Evolutionary conservation across 176 grass and related monocot genomes (phyloP).

Genomic region (Elaeis guineensis): DNA sequence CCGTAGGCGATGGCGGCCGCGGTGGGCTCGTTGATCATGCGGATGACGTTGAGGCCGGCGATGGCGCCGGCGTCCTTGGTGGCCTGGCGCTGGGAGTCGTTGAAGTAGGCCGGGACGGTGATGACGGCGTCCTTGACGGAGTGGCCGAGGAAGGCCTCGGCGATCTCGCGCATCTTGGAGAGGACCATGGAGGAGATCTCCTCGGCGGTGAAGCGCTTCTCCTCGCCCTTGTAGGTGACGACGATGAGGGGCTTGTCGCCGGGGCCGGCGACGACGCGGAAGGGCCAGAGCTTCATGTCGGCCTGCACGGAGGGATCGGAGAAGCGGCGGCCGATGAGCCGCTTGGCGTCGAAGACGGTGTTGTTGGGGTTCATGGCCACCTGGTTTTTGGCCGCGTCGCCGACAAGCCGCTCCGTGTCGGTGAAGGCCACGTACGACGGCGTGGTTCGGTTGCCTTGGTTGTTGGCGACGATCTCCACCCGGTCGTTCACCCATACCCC

Average conservation of each 20-base stretch:
- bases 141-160: constrained; percentile 24
- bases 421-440: constrained; percentile 20
- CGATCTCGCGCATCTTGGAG: constrained; percentile 22
- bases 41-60: constrained; percentile 14
- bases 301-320: constrained; percentile 14
- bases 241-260: constrained; percentile 16
- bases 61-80: constrained; percentile 21
- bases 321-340: constrained; percentile 13
- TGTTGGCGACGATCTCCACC: constrained; percentile 21
- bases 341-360: constrained; percentile 21
- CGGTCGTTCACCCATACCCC: constrained; percentile 10
- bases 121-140: constrained; percentile 18
- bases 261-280: constrained; percentile 1
- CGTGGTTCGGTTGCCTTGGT: constrained; percentile 24
- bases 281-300: constrained; percentile 22
- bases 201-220: constrained; percentile 20
- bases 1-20: constrained; percentile 17
- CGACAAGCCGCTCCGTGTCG: constrained; percentile 14
- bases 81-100: constrained; percentile 25
- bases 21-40: constrained; percentile 21
- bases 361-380: constrained; percentile 24
- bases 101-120: constrained; percentile 17
- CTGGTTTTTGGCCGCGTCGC: constrained; percentile 13
- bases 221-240: constrained; percentile 20
- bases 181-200: constrained; percentile 24